Percentiles rank a stretch among this genome's conserved stretches.
Conservation (phyloP, 352 stramenopile genomes). For the Halophytophthora polymorphica region DNA sequence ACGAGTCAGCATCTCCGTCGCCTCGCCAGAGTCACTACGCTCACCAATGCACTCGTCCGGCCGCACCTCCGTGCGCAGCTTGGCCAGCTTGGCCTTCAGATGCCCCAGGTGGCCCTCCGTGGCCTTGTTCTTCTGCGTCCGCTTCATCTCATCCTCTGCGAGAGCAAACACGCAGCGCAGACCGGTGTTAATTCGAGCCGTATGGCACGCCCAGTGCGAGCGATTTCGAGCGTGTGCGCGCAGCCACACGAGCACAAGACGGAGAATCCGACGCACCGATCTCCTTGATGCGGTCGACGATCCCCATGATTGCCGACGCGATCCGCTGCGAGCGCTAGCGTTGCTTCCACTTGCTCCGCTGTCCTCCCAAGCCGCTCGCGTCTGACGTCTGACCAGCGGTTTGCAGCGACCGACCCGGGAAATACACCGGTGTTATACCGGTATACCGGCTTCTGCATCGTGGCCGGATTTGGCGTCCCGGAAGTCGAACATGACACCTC, state of each 20-base stretch:
- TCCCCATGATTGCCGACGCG: conserved; percentile 73
- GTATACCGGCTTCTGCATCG: too few species aligned
- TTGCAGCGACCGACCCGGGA: too few species aligned
- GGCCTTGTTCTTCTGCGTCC: conserved; percentile 99
- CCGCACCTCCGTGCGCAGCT: conserved; percentile 94
- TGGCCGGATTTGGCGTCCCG: too few species aligned
- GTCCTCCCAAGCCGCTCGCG: too few species aligned
- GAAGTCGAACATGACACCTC: too few species aligned
- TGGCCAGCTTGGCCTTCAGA: conserved; percentile 98
- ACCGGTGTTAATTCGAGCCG: too few species aligned
- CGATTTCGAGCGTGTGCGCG: not conserved
- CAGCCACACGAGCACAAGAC: not conserved
- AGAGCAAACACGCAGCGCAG: not conserved
- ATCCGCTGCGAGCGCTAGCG: conserved; percentile 13
- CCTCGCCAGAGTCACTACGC: not conserved
- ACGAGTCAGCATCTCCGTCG: conserved; percentile 1
- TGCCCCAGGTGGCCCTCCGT: conserved; percentile 88
- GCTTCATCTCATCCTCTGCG: conserved; percentile 94
- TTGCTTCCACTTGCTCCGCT: conserved; percentile 10
- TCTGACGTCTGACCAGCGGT: too few species aligned
- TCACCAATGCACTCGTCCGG: not conserved
- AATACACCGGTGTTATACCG: too few species aligned
- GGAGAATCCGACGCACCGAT: conserved; percentile 62
- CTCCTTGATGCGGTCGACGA: conserved; percentile 93
- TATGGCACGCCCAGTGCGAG: conserved; percentile 1